Evolutionary conservation across 768 basidiomycete species (phyloP).

Genomic region (Leccinellum albellum): DNA sequence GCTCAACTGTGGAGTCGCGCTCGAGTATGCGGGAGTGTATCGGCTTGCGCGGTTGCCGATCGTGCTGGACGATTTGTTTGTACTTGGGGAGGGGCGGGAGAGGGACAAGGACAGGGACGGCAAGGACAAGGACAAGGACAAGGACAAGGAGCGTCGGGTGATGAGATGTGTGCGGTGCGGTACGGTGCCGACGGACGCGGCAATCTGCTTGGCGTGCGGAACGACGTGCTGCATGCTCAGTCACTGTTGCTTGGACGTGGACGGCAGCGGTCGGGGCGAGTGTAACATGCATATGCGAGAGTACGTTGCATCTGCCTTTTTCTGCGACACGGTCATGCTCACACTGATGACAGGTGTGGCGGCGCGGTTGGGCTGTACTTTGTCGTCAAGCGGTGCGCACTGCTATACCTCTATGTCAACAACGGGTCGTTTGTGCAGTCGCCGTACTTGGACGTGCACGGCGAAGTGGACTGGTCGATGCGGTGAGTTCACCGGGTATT

Average conservation of each 20-base stretch:
- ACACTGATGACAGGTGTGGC: conserved; percentile 60
- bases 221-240: conserved; percentile 84
- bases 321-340: not conserved
- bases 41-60: conserved; percentile 78
- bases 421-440: conserved; percentile 87
- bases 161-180: conserved; percentile 75
- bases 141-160: conserved; percentile 22
- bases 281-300: conserved; percentile 94
- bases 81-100: conserved; percentile 67
- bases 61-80: conserved; percentile 79
- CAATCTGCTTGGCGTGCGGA: conserved; percentile 90
- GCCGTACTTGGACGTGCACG: conserved; percentile 92
- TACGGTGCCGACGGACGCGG: conserved; percentile 78
- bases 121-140: no score
- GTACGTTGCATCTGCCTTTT: conserved; percentile 49
- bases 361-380: conserved; percentile 88
- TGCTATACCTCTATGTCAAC: conserved; percentile 83
- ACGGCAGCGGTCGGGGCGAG: conserved; percentile 65
- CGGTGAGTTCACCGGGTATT: conserved; percentile 48
- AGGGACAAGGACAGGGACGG: conserved; percentile 29
- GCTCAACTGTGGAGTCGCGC: conserved; percentile 68
- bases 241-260: conserved; percentile 79
- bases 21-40: conserved; percentile 84
- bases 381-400: conserved; percentile 85
- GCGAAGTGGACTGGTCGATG: conserved; percentile 90